phyloP scores from a whole-genome alignment of 176 grass and related monocot species.

The Neostapfia colusana region DNA sequence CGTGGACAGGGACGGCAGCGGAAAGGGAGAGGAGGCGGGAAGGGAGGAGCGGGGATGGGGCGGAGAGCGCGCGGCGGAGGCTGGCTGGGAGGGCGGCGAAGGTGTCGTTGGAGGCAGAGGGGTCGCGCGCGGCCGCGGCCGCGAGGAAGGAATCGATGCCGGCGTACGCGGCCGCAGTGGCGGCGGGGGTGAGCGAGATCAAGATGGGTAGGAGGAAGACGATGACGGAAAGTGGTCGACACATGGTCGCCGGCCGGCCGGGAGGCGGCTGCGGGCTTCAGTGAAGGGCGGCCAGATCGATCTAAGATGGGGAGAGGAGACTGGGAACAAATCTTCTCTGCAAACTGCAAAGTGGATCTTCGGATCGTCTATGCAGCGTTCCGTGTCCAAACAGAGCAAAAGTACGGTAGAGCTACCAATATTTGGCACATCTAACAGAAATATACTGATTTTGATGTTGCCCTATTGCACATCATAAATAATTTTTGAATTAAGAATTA shows the following conservation, averaged over 20 bases:
- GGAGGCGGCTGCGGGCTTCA: not conserved
- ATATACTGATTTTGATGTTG: not conserved
- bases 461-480: not conserved
- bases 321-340: not conserved
- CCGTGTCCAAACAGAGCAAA: not conserved
- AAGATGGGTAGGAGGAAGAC: slow-evolving; percentile 7
- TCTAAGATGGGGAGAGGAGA: slow-evolving; percentile 22
- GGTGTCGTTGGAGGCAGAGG: slow-evolving; percentile 55
- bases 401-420: not conserved
- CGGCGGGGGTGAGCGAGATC: slow-evolving; percentile 13
- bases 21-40: slow-evolving; percentile 53
- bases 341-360: not conserved
- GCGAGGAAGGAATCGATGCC: slow-evolving; percentile 67
- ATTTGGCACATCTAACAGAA: not conserved
- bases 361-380: not conserved
- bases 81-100: slow-evolving; percentile 44
- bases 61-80: slow-evolving; percentile 46
- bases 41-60: slow-evolving; percentile 25
- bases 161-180: slow-evolving; percentile 6
- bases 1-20: slow-evolving; percentile 53
- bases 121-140: slow-evolving; percentile 42
- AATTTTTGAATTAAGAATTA: too few species aligned
- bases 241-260: slow-evolving; percentile 16
- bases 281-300: slow-evolving; percentile 29
- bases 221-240: not conserved